Base-by-base conservation (phyloP, 2,329 filamentous ascomycete genomes). In the Pseudogymnoascus sp. region DNA sequence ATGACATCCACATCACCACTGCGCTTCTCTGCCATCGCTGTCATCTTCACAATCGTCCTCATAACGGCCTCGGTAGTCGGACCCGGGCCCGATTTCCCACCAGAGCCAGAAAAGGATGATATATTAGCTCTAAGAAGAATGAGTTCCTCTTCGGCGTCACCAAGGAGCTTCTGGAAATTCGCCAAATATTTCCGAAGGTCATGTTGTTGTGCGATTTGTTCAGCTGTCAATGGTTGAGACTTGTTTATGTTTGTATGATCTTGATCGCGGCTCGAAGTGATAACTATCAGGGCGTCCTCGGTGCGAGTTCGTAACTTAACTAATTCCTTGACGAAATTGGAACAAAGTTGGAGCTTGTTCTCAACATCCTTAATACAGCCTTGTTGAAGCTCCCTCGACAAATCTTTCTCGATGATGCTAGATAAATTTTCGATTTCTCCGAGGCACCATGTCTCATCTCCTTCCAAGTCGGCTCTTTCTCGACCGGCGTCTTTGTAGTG, bases 21-120 rank as follows among this genome's bases (percentile, higher is more conserved):
- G 73, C 91, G 90, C 77, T 92, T 91, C 79, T 98, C 91, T 0
- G 90, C 90, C 88, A 97, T 93, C 65, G 81, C 84, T 36, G 93
- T 97, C 89, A 99, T 93, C 73, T 95, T 96, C 65, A 82, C 81
- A 68, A 99, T 96, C 0, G 95, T 99, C 65, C 90, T 90, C 69
- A 93, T 88, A 19, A 99, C 90, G 0, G 92, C 91, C 70, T 97
- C 95, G 8, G 97, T 90, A 0, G 93, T 97, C 0, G 95, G 95
- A 1, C 73, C 73, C 5, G 77, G 76, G 64, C 77, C 36, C 6
- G 68, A 54, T 28, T 66, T 82, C 68, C 79, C 82, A 45, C 78
- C 77, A 2, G 79, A 74, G 4, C 77, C 76, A 48, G 77, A 75
- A 23, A 78, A 77, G 19, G 85, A 82, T 0, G 89, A 88, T 16